These are phyloP conservation scores for Aegilops tauschii DNA, from an alignment of 176 grass and related monocot species.

Conservation along the genomic window DNA sequence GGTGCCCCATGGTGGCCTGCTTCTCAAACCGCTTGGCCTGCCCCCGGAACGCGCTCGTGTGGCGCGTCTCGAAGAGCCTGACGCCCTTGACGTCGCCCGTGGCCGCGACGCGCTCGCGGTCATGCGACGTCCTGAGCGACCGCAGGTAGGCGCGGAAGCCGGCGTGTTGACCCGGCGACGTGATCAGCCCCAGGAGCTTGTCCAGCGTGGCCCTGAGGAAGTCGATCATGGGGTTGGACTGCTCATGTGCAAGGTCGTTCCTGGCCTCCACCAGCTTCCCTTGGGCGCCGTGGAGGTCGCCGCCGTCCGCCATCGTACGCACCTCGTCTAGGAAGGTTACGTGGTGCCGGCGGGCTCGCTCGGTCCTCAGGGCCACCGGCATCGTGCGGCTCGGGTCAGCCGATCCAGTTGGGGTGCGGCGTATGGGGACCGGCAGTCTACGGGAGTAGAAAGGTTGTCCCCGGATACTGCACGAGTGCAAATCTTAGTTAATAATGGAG, in stretches of 20 bases:
- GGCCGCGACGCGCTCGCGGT: neutral
- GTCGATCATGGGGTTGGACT: neutral
- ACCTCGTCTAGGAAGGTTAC: neutral
- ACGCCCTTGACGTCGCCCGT: neutral
- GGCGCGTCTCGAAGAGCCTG: neutral
- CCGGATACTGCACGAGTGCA: neutral
- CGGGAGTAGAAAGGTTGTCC: neutral
- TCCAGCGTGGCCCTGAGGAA: neutral
- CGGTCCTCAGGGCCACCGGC: neutral
- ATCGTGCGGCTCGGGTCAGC: neutral
- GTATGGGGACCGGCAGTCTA: neutral
- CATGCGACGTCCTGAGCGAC: neutral
- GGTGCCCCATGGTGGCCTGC: neutral
- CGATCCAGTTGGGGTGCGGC: neutral
- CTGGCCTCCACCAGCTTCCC: slow-evolving; percentile 8
- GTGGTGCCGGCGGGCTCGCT: neutral
- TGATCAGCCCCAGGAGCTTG: neutral
- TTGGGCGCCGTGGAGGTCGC: neutral
- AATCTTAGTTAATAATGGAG: no score
- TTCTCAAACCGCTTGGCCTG: neutral
- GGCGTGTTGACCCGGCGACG: neutral
- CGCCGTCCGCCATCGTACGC: neutral
- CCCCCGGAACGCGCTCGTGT: neutral
- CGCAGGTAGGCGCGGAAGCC: neutral
- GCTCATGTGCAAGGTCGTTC: neutral